Percentiles rank a stretch among this genome's conserved stretches.
Evolutionary conservation across 1,284 basidiomycete genomes (phyloP).

Genomic region (Microbotryomycetes sp.): DNA sequence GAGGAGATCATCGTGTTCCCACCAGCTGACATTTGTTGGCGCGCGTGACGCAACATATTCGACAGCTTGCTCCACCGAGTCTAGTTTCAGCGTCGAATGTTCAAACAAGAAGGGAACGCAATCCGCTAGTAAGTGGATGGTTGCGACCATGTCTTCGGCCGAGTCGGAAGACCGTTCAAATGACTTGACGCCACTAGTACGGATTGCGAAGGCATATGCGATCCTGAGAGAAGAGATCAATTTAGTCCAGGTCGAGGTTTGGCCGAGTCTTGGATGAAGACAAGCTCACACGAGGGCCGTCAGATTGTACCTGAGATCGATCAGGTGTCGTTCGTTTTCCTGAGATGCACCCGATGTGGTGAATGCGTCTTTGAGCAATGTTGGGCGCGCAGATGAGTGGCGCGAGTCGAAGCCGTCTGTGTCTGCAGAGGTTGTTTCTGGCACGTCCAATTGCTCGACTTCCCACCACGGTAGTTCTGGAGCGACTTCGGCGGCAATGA

Average conservation of each 20-base stretch:
- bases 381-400: no score
- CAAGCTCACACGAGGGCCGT: not conserved
- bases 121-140: constrained; percentile 5
- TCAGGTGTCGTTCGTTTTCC: no score
- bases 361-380: no score
- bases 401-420: not conserved
- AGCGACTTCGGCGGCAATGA: constrained; percentile 54
- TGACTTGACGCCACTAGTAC: constrained; percentile 20
- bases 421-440: not conserved
- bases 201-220: constrained; percentile 24
- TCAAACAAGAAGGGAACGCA: constrained; percentile 24
- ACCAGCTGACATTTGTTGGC: not conserved
- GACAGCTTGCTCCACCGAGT: constrained; percentile 4
- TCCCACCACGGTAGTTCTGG: constrained; percentile 59
- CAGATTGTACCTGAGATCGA: not conserved
- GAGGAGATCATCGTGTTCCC: not conserved
- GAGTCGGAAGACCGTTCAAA: not conserved
- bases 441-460: constrained; percentile 13
- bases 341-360: no score
- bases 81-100: constrained; percentile 5
- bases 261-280: not conserved
- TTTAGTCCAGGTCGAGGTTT: not conserved
- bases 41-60: constrained; percentile 8
- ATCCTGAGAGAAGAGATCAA: constrained; percentile 3
- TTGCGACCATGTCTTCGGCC: constrained; percentile 14